Evolutionary conservation across 2,329 filamentous ascomycete genomes (phyloP), one percentile per base, ranked within the genome.

Genomic region (Aspergillus sp.): DNA sequence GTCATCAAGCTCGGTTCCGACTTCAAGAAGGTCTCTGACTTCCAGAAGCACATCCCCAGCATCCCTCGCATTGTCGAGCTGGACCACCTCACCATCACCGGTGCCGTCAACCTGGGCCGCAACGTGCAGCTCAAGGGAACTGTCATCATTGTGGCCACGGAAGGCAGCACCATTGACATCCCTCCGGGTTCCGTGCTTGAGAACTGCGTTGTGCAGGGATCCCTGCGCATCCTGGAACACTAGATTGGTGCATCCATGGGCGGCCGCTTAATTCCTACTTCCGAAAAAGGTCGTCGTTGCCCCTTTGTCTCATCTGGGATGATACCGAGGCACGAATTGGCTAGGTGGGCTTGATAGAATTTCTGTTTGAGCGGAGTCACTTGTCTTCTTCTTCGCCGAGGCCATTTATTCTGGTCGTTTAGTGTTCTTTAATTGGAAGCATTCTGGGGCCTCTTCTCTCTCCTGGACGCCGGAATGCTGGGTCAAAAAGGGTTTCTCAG

Each of bases 1-100:
- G 86, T 99, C 70, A 99, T 99, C 86, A 99, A 99, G 90, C 90
- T 99, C 57, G 95, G 95, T 71, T 89, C 88, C 74, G 95, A 99
- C 85, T 99, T 99, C 88, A 99, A 99, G 90, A 99, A 99, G 89
- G 95, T 99, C 41, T 98, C 94, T 1, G 95, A 82, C 69, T 82
- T 82, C 79, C 79, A 82, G 75, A 82, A 81, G 73, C 78, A 76
- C 67, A 82, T 82, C 62, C 71, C 74, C 59, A 81, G 78, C 70
- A 82, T 82, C 60, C 80, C 80, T 39, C 80, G 80, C 62, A 82
- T 82, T 66, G 74, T 81, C 23, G 80, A 82, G 65, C 71, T 82
- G 55, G 80, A 82, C 64, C 95, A 99, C 77, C 87, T 99, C 62
- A 99, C 95, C 75, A 97, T 99, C 72, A 99, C 95, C 38, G 95